A percentile compares a stretch with the other conserved stretches of the same genome.
Evolutionary conservation across 768 basidiomycete genomes (phyloP).

Genomic region (Tricholoma saponaceum): DNA sequence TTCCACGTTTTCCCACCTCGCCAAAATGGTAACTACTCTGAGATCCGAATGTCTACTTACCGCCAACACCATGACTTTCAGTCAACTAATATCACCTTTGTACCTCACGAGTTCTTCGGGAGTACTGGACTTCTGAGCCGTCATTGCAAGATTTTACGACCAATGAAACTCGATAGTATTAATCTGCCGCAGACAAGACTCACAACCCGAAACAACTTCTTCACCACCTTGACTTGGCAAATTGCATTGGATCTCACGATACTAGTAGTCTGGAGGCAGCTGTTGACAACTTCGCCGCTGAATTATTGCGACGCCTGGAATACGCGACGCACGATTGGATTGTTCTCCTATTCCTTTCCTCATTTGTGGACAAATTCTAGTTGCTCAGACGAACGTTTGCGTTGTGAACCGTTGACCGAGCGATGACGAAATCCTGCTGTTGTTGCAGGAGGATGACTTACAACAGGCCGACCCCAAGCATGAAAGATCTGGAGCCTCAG

Average conservation of each 20-base stretch:
- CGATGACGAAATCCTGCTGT: conserved; percentile 17
- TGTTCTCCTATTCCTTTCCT: background rate
- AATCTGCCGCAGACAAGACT: background rate
- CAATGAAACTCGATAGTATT: background rate
- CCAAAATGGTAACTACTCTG: too few relatives aligned
- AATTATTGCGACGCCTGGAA: background rate
- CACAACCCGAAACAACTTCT: background rate
- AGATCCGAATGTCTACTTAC: too few relatives aligned
- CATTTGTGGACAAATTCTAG: conserved; percentile 13
- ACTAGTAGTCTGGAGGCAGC: background rate
- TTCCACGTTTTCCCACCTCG: too few relatives aligned
- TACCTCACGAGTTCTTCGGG: too few relatives aligned
- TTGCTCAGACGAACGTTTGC: conserved; percentile 20
- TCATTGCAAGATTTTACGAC: background rate
- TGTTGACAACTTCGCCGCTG: background rate
- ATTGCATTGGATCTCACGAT: background rate
- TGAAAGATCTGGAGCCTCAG: conserved; percentile 25
- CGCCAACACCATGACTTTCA: too few relatives aligned
- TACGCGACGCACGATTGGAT: background rate
- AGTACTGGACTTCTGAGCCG: too few relatives aligned
- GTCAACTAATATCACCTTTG: too few relatives aligned
- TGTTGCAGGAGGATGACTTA: conserved; percentile 9
- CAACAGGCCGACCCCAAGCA: too few relatives aligned
- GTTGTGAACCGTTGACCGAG: too few relatives aligned
- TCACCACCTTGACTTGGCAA: background rate